Percentiles rank a stretch among this genome's conserved stretches.
Conservation (phyloP, 2,329 filamentous ascomycete genomes). For the Aphanocladium album region DNA sequence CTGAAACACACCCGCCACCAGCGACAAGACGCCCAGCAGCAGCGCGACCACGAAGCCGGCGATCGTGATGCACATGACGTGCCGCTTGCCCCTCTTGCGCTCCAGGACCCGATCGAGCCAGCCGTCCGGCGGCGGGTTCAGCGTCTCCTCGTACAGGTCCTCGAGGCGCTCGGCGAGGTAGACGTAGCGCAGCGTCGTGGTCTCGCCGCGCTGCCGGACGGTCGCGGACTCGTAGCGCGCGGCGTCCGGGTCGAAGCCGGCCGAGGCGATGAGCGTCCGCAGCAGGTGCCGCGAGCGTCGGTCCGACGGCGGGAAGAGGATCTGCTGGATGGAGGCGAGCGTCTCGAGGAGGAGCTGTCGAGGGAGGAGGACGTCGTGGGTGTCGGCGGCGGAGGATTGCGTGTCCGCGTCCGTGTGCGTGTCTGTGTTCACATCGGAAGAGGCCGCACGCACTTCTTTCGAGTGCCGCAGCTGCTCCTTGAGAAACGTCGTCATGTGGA, state of each 20-base stretch:
- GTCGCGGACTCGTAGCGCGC: not conserved
- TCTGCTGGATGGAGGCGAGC: not conserved
- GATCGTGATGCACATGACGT: not conserved
- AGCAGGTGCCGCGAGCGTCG: not conserved
- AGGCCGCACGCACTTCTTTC: not conserved
- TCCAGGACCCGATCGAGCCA: not conserved
- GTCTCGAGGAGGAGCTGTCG: constrained; percentile 1
- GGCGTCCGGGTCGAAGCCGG: not conserved
- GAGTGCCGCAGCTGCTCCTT: not conserved
- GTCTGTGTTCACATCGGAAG: not conserved
- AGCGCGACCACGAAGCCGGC: not conserved
- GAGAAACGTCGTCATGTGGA: not conserved
- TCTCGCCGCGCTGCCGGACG: not conserved
- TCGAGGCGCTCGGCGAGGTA: not conserved
- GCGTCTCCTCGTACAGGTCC: not conserved
- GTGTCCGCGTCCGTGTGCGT: not conserved
- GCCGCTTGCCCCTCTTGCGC: not conserved
- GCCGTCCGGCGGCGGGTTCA: not conserved
- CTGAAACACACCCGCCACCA: not conserved
- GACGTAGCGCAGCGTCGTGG: not conserved
- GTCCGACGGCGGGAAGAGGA: not conserved
- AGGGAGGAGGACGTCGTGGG: not conserved
- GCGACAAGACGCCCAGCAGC: not conserved
- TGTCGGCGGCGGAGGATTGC: not conserved
- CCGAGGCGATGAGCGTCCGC: not conserved